These are phyloP conservation scores for Dujonia santamariae DNA, from an alignment of 1,139 yeast species.

Conservation along the genomic window DNA sequence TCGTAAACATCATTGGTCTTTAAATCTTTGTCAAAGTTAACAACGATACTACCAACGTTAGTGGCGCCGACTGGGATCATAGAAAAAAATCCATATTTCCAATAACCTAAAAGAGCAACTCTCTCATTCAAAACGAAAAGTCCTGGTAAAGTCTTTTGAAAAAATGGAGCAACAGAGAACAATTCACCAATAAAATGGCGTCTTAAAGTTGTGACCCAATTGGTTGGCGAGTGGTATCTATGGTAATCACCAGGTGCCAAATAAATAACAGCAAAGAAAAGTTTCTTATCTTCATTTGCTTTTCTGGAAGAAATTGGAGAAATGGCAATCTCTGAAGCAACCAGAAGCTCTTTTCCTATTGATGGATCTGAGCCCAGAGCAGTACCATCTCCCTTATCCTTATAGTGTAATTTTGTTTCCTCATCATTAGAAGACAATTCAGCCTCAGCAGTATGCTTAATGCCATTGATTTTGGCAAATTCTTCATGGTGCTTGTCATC, in stretches of 20 bases:
- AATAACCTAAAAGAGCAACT: conserved; percentile 90
- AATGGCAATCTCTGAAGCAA: conserved; percentile 43
- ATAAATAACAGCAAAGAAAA: conserved; percentile 88
- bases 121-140: conserved; percentile 91
- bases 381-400: conserved; percentile 59
- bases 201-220: conserved; percentile 92
- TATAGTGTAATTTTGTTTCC: conserved; percentile 42
- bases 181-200: conserved; percentile 96
- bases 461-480: conserved; percentile 77
- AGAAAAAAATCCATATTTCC: conserved; percentile 96
- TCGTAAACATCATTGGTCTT: conserved; percentile 76
- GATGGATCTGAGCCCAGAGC: conserved; percentile 32
- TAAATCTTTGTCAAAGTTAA: conserved; percentile 89
- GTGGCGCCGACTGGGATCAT: conserved; percentile 99
- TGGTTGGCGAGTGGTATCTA: conserved; percentile 92
- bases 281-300: conserved; percentile 33
- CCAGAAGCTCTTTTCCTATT: conserved; percentile 36
- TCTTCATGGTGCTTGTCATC: conserved; percentile 56
- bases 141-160: conserved; percentile 83
- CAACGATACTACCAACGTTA: conserved; percentile 91
- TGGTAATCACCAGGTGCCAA: conserved; percentile 99
- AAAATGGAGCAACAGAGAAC: conserved; percentile 94
- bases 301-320: conserved; percentile 24
- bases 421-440: conserved; percentile 22
- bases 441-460: conserved; percentile 60